These are phyloP conservation scores for Agaricus bisporus DNA, from an alignment of 768 basidiomycete species.

Conservation along the genomic window DNA sequence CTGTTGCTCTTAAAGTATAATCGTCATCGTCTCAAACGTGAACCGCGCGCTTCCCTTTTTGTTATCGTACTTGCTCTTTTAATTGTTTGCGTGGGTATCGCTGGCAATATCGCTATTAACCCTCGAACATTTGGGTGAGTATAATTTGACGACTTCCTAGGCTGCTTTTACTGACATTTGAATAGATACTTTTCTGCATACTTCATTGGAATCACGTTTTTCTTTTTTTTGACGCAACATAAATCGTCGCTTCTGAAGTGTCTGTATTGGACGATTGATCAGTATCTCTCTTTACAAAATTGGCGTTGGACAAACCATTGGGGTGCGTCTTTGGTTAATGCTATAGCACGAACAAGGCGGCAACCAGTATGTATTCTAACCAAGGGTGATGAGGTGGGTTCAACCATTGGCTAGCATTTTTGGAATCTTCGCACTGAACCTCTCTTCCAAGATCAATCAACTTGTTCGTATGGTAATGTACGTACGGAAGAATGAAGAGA, in stretches of 20 bases:
- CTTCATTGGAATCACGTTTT: conserved; percentile 38
- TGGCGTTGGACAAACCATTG: conserved; percentile 30
- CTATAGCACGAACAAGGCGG: conserved; percentile 40
- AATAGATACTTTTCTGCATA: conserved; percentile 59
- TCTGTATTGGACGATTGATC: conserved; percentile 60
- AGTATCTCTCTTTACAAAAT: conserved; percentile 42
- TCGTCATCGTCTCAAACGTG: conserved; percentile 49
- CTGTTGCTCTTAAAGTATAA: conserved; percentile 59
- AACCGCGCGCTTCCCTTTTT: conserved; percentile 30
- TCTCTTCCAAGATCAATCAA: conserved; percentile 47
- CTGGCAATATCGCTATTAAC: conserved; percentile 56
- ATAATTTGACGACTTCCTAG: background rate
- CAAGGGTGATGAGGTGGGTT: conserved; percentile 58
- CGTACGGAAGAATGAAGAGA: conserved; percentile 63
- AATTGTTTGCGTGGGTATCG: conserved; percentile 38
- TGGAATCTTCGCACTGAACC: background rate
- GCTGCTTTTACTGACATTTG: background rate
- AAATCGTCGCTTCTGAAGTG: conserved; percentile 48
- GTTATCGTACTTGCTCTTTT: conserved; percentile 36
- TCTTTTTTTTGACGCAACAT: conserved; percentile 47
- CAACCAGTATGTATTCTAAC: conserved; percentile 57
- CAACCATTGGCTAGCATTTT: background rate
- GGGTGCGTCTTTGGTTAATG: conserved; percentile 35
- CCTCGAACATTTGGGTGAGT: conserved; percentile 50
- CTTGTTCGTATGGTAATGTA: conserved; percentile 64